These are phyloP conservation scores for Bretschneidera sinensis DNA, from an alignment of 345 rosid species.

Conservation along the genomic window DNA sequence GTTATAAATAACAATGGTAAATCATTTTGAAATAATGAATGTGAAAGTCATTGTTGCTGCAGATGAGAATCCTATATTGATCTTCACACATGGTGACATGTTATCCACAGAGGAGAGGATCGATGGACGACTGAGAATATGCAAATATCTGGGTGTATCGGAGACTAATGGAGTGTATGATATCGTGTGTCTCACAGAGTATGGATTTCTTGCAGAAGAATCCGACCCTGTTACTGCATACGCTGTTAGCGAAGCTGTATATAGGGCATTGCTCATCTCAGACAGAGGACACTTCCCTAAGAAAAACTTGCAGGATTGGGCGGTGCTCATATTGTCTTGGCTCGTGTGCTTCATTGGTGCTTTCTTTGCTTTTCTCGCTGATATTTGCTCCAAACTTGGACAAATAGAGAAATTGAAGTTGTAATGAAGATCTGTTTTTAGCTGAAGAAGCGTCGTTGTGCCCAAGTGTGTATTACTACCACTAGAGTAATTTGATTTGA, in stretches of 20 bases:
- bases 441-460: no score
- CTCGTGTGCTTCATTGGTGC: constrained; percentile 31
- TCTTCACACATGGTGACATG: constrained; percentile 57
- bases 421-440: background rate
- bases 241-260: constrained; percentile 38
- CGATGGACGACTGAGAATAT: constrained; percentile 43
- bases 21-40: no score
- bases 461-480: no score
- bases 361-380: constrained; percentile 37
- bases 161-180: constrained; percentile 44
- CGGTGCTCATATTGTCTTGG: constrained; percentile 25
- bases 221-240: constrained; percentile 50
- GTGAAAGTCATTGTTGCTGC: constrained; percentile 8
- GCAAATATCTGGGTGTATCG: constrained; percentile 31
- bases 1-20: no score
- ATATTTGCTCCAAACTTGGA: constrained; percentile 41
- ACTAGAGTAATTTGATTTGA: background rate
- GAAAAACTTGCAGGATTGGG: constrained; percentile 34
- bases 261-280: constrained; percentile 50
- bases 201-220: constrained; percentile 46
- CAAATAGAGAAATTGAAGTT: constrained; percentile 12
- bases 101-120: constrained; percentile 41
- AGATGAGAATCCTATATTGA: constrained; percentile 53
- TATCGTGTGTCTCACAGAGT: constrained; percentile 50
- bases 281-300: constrained; percentile 45